Evolutionary conservation across 345 rosid species (phyloP).

Genomic region (Eucalyptus globulus): DNA sequence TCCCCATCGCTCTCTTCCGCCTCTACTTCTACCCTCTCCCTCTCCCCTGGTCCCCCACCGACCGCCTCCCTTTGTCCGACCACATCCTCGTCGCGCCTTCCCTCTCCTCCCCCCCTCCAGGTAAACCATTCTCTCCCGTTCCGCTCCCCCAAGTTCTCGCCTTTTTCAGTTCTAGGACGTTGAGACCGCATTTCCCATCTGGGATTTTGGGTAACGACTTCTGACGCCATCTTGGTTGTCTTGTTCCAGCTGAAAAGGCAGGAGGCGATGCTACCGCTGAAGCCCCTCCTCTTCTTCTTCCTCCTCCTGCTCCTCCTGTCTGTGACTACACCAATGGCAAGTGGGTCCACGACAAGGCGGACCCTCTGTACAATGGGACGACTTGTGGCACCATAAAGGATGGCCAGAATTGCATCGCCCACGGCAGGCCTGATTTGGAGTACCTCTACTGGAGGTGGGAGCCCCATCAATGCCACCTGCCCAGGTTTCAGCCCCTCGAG

Average conservation of each 20-base stretch:
- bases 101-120: not conserved
- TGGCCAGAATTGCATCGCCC: conserved; percentile 73
- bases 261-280: not conserved
- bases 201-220: not conserved
- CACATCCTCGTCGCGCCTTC: conserved; percentile 6
- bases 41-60: not conserved
- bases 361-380: conserved; percentile 70
- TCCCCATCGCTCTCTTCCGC: conserved; percentile 33
- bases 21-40: conserved; percentile 29
- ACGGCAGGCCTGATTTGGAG: conserved; percentile 76
- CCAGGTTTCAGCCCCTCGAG: conserved; percentile 62
- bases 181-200: not conserved
- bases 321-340: conserved; percentile 70
- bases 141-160: not conserved
- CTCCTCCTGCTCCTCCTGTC: not conserved
- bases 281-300: not conserved
- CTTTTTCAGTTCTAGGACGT: not conserved
- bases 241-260: not conserved
- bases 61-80: not conserved
- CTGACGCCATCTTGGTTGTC: not conserved
- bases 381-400: conserved; percentile 75
- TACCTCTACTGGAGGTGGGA: conserved; percentile 93
- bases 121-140: not conserved
- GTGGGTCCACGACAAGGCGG: conserved; percentile 63
- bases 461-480: conserved; percentile 61